Base-by-base conservation (phyloP, 345 rosid genomes). In the Arabidopsis arenosa region DNA sequence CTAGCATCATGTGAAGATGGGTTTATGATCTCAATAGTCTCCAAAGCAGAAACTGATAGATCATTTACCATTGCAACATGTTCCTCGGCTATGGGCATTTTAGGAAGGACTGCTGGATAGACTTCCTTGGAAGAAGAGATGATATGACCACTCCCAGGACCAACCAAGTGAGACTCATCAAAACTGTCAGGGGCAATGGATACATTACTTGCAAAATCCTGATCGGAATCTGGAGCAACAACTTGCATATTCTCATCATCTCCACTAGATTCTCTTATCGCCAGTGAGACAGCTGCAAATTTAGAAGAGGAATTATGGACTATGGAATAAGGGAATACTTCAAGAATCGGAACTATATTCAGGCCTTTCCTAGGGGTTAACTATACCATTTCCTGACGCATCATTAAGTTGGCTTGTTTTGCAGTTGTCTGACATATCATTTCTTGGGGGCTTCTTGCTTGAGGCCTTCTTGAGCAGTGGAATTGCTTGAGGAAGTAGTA, bases 401-500 rank as follows among this genome's bases (percentile, higher is more conserved):
- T 79, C 80, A 62, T 73, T 69, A 41, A 56, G 57, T 64, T 62
- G 43, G 73, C 67, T 75, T 37, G 62, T 55, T 73, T 72, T 77
- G 71, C 49, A 63, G 73, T 69, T 79, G 28, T 70, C 80, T 53
- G 79, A 72, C 41, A 71, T 11, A 56, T 56, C 26, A 60, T 56
- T 23, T 12, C 68, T 56, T 11, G 41, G 72, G 67, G 73, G 80
- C 74, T 82, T 87, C 82, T 84, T 84, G 70, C 74, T 78, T 71
- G 89, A 80, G 52, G 66, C 36, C 68, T 78, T 69, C 75, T 82
- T 85, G 63, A 94, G 93, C 40, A 92, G 82, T 74, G 97, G 97
- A 69, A 94, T 70, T 57, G 96, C 97, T 87, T 85, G 97, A 66
- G 99, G 99, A 81, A 92, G 91, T 73, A 90, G 86, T 76, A 95